phyloP scores from a whole-genome alignment of 306 rosid species.

The Adenanthera pavonina region DNA sequence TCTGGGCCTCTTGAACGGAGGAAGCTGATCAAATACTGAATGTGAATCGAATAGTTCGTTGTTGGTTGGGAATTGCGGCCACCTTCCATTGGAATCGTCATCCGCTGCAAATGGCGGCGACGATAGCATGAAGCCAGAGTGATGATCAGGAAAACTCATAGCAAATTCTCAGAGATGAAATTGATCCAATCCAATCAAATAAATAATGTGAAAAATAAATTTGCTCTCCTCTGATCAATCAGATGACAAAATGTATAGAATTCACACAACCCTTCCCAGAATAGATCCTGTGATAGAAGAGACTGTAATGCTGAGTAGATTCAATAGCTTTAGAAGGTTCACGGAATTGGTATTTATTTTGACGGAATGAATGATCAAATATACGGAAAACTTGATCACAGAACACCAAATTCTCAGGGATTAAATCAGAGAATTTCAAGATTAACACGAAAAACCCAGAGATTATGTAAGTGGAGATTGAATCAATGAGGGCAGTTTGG shows the following conservation, averaged over 20 bases:
- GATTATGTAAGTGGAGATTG: constrained; percentile 6
- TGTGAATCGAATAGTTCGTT: constrained; percentile 47
- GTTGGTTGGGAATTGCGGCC: constrained; percentile 61
- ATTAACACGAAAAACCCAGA: neutral
- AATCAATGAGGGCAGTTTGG: constrained; percentile 13
- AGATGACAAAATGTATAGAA: constrained; percentile 17
- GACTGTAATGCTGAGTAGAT: constrained; percentile 19
- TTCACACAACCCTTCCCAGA: neutral
- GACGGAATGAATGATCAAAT: constrained; percentile 32
- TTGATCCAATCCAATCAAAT: constrained; percentile 29
- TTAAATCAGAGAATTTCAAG: neutral
- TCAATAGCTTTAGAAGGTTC: constrained; percentile 5
- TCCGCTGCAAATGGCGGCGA: constrained; percentile 48
- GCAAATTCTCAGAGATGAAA: constrained; percentile 10
- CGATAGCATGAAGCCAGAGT: constrained; percentile 49
- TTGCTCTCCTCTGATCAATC: constrained; percentile 20
- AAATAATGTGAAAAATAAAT: neutral
- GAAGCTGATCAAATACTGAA: constrained; percentile 47
- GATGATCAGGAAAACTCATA: constrained; percentile 67
- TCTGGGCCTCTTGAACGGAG: constrained; percentile 66
- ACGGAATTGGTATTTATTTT: constrained; percentile 35
- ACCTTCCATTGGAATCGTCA: constrained; percentile 61
- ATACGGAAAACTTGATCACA: constrained; percentile 4
- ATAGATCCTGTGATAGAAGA: neutral
- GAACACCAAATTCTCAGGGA: constrained; percentile 6